Percentiles rank a stretch among this genome's conserved stretches.
Conservation (phyloP, 164 flowering plant species). For the Warburgia ugandensis region DNA sequence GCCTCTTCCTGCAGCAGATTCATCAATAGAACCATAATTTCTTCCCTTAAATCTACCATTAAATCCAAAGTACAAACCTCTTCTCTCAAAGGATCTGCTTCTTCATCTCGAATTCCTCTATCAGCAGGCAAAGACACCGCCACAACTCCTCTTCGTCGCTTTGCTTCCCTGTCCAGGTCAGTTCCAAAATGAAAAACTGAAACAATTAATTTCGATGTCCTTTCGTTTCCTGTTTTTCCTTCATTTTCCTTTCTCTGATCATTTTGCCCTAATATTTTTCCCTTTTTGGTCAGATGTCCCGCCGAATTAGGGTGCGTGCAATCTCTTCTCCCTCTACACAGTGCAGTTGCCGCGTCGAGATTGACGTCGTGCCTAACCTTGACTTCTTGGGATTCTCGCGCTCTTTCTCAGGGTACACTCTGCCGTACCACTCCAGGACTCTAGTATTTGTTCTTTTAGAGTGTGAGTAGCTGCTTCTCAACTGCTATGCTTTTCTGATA, state of each 20-base stretch:
- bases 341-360: conserved; percentile 69
- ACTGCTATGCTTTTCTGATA: conserved; percentile 1
- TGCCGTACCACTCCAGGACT: conserved; percentile 84
- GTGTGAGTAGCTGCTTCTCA: conserved; percentile 35
- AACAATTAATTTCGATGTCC: too few species aligned
- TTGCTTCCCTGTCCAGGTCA: conserved; percentile 14
- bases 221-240: too few species aligned
- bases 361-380: conserved; percentile 74
- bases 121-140: conserved; percentile 25
- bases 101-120: conserved; percentile 16
- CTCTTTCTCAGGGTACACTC: conserved; percentile 95
- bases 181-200: too few species aligned
- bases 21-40: conserved; percentile 27
- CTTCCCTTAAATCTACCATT: conserved; percentile 43
- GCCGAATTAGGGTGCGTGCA: conserved; percentile 51
- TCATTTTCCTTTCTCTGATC: too few species aligned
- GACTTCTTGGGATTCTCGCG: conserved; percentile 54
- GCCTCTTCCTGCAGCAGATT: conserved; percentile 49
- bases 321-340: conserved; percentile 79
- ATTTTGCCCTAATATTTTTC: neutral
- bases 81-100: conserved; percentile 12
- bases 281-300: conserved; percentile 27
- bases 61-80: conserved; percentile 24
- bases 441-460: conserved; percentile 36
- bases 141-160: conserved; percentile 28